phyloP scores from a whole-genome alignment of 2,329 filamentous ascomycete genomes.

The Orbilia brochopaga region DNA sequence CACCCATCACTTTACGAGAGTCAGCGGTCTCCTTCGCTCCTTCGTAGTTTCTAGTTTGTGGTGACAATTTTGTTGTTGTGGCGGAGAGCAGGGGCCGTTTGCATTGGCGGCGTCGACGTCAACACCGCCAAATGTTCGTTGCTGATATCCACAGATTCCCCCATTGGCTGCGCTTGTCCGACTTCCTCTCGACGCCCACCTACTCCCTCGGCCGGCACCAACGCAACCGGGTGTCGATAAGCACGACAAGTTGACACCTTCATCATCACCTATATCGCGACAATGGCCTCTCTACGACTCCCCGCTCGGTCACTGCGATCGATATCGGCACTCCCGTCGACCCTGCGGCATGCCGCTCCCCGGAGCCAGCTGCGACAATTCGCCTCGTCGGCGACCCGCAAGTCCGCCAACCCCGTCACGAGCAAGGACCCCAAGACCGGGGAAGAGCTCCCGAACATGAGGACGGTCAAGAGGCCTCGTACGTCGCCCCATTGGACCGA shows the following conservation, averaged over 20 bases:
- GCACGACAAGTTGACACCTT: conserved; percentile 21
- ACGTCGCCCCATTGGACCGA: conserved; percentile 8
- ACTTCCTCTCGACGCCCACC: conserved; percentile 4
- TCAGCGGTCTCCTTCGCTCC: too few relatives aligned
- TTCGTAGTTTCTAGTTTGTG: background rate
- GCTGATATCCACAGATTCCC: conserved; percentile 33
- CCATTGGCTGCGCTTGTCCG: conserved; percentile 30
- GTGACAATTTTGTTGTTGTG: too few relatives aligned
- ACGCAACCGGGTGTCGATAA: conserved; percentile 26
- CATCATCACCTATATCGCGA: conserved; percentile 8
- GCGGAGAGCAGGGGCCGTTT: background rate
- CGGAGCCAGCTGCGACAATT: conserved; percentile 43
- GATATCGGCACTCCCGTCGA: conserved; percentile 33
- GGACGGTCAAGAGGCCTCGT: conserved; percentile 36
- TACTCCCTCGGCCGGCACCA: conserved; percentile 14
- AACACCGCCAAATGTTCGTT: conserved; percentile 18
- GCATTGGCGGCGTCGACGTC: conserved; percentile 17
- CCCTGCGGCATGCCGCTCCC: conserved; percentile 26
- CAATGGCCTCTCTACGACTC: conserved; percentile 48
- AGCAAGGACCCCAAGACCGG: conserved; percentile 40
- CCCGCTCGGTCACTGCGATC: conserved; percentile 35
- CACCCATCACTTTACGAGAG: too few relatives aligned
- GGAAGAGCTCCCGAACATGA: conserved; percentile 39
- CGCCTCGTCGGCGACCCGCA: conserved; percentile 24
- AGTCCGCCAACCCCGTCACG: conserved; percentile 20